Evolutionary conservation across 2,329 filamentous ascomycete genomes (phyloP).

Genomic region (Claviceps humidiphila): DNA sequence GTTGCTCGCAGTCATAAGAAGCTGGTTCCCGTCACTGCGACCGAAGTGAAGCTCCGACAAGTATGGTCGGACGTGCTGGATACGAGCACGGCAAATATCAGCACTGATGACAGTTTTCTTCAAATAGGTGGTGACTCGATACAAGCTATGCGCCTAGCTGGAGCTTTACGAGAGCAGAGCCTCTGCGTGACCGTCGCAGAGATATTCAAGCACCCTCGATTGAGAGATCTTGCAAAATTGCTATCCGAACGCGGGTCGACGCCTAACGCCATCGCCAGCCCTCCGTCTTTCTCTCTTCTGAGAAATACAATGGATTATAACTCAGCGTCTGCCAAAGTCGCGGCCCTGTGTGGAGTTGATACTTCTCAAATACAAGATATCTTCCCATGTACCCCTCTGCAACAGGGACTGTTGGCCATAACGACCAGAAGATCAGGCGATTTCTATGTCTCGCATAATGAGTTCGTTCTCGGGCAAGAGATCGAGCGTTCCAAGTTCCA

Average conservation of each 20-base stretch:
- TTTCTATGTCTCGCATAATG: slow-evolving; percentile 17
- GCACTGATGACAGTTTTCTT: background rate
- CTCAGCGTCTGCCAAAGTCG: background rate
- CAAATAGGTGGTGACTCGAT: background rate
- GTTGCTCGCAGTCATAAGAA: too few relatives aligned
- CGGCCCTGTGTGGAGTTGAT: background rate
- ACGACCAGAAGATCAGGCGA: slow-evolving; percentile 17
- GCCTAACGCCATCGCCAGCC: background rate
- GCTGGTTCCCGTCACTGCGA: too few relatives aligned
- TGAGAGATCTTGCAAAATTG: background rate
- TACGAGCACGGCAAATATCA: background rate
- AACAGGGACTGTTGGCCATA: slow-evolving; percentile 25
- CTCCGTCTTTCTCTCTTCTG: too few relatives aligned
- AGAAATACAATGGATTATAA: background rate
- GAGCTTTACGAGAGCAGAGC: background rate
- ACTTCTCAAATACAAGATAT: background rate
- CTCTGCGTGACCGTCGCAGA: background rate
- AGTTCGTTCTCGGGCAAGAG: slow-evolving; percentile 6
- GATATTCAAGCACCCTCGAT: slow-evolving; percentile 9
- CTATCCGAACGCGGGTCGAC: background rate
- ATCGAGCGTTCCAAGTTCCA: slow-evolving; percentile 4
- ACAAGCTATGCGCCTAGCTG: background rate
- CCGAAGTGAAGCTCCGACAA: too few relatives aligned
- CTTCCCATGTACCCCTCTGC: slow-evolving; percentile 23
- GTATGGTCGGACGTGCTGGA: too few relatives aligned